Evolutionary conservation across 305 asterid genomes (phyloP).

Genomic region (Plantago coronopus): DNA sequence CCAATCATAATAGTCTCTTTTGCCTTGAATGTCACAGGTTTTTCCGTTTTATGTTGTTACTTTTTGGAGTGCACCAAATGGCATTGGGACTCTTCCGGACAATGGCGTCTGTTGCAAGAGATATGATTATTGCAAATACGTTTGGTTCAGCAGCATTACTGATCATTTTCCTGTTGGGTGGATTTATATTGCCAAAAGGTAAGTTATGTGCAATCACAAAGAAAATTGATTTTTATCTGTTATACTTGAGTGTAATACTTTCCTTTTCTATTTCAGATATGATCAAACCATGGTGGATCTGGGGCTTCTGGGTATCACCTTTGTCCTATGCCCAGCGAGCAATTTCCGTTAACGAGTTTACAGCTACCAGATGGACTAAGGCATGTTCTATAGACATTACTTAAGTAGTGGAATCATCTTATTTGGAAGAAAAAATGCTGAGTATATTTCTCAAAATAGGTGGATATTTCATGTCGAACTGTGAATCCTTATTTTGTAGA

Average conservation of each 20-base stretch:
- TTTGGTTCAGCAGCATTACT: constrained; percentile 79
- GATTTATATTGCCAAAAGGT: constrained; percentile 77
- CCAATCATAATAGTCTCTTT: constrained; percentile 13
- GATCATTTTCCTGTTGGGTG: constrained; percentile 69
- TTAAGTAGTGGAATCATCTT: constrained; percentile 16
- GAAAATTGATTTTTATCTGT: constrained; percentile 11
- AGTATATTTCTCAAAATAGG: constrained; percentile 10
- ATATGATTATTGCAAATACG: constrained; percentile 73
- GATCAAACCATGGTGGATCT: constrained; percentile 87
- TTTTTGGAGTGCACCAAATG: constrained; percentile 81
- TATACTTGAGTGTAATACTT: neutral
- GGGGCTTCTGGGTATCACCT: constrained; percentile 94
- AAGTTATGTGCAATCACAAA: constrained; percentile 22
- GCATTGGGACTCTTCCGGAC: constrained; percentile 86
- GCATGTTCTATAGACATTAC: constrained; percentile 31
- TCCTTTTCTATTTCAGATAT: constrained; percentile 36
- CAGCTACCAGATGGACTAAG: constrained; percentile 78
- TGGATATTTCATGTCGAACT: neutral
- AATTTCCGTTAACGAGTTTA: constrained; percentile 76
- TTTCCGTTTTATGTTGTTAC: constrained; percentile 57
- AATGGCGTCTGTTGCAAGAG: constrained; percentile 81
- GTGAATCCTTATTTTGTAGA: constrained; percentile 40
- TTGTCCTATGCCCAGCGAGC: constrained; percentile 79
- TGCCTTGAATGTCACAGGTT: constrained; percentile 47
- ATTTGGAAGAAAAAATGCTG: neutral